Percentiles rank a stretch among this genome's conserved stretches.
phyloP scores from a whole-genome alignment of 1,284 basidiomycete species.

The Flammula alnicola region DNA sequence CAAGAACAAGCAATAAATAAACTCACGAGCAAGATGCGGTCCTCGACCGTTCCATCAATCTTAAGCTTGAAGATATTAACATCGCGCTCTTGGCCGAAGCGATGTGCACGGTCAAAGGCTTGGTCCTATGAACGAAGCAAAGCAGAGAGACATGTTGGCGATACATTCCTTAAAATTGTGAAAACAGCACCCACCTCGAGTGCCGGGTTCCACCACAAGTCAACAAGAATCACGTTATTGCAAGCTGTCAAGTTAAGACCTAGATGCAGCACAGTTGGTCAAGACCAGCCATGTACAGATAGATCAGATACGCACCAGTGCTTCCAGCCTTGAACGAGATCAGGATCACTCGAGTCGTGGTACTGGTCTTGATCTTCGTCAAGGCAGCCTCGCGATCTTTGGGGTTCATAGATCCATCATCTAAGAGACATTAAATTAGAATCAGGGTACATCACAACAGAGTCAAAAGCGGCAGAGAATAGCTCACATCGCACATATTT shows the following conservation, averaged over 20 bases:
- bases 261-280: slow-evolving; percentile 24
- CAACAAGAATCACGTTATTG: slow-evolving; percentile 91
- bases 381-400: slow-evolving; percentile 79
- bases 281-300: background rate
- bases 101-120: slow-evolving; percentile 93
- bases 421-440: slow-evolving; percentile 42
- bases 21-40: slow-evolving; percentile 77
- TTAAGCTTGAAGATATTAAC: slow-evolving; percentile 96
- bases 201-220: slow-evolving; percentile 96
- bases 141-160: background rate
- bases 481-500: slow-evolving; percentile 87
- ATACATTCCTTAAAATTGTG: too few relatives aligned
- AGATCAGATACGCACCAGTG: slow-evolving; percentile 58
- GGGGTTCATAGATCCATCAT: slow-evolving; percentile 87
- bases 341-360: slow-evolving; percentile 74
- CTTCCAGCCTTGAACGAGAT: slow-evolving; percentile 98
- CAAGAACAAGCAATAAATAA: slow-evolving; percentile 1
- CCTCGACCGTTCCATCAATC: slow-evolving; percentile 88
- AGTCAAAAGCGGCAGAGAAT: slow-evolving; percentile 55
- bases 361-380: slow-evolving; percentile 70
- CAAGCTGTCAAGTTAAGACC: slow-evolving; percentile 94
- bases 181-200: slow-evolving; percentile 58
- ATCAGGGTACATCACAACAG: background rate
- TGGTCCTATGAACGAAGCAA: slow-evolving; percentile 60
- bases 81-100: slow-evolving; percentile 84